Evolutionary conservation across 1,284 basidiomycete genomes (phyloP), one percentile per base, ranked within the genome.

Genomic region (Melanopsichium pennsylvanicum): DNA sequence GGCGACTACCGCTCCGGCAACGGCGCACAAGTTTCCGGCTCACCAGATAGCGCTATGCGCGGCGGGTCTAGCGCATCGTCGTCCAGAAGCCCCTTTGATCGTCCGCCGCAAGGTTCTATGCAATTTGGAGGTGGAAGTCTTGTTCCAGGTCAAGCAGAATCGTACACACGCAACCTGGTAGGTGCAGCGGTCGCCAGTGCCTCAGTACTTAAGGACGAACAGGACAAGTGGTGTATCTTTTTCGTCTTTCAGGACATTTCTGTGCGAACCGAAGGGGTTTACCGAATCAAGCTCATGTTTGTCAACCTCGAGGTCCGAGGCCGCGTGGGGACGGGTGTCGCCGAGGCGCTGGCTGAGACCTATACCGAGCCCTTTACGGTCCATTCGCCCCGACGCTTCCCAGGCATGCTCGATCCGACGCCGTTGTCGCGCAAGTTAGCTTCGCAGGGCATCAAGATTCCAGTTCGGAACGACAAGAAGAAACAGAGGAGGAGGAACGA

Each of bases 211-310:
- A 67, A 69, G 43, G 74, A 78, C 48, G 71, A 74, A 32, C 52
- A 71, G 19, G 74, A 76, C 48, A 52, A 70, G 40, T 67, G 66
- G 45, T 66, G 73, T 48, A 78, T 70, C 40, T 78, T 78, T 31
- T 78, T 78, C 38, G 74, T 76, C 23, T 70, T 78, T 35, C 75
- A 78, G 43, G 75, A 78, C 37, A 69, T 78, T 43, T 66, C 59
- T 16, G 75, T 78, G 2, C 47, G 75, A 3, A 76, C 70, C 12
- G 75, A 78, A 35, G 75, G 75, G 8, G 57, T 72, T 11, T 78
- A 78, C 41, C 61, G 75, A 19, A 70, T 78, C 55, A 73, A 72
- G 52, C 54, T 78, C 35, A 62, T 69, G 55, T 73, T 78, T 55
- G 71, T 75, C 40, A 67, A 72, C 32, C 61, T 77, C 26, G 70